Base-by-base conservation (phyloP, 2,329 filamentous ascomycete genomes). In the Arthrobotrys pseudoclavata region DNA sequence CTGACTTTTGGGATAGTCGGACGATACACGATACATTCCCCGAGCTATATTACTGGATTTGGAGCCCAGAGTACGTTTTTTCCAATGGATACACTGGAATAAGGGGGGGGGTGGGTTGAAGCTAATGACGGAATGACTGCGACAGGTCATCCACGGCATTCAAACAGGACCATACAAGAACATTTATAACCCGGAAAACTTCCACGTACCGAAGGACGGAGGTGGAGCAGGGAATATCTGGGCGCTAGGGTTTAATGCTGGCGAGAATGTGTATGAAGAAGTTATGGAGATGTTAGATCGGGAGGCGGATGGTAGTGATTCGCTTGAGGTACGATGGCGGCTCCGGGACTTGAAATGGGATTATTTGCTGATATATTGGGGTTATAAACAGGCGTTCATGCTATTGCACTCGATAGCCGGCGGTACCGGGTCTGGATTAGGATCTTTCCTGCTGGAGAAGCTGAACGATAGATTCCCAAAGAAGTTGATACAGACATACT, bases 251-350 rank as follows among this genome's bases (percentile, higher is more conserved):
- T 99, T 99, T 85, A 91, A 96, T 80, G 94, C 93, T 67, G 96
- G 94, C 81, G 94, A 97, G 84, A 87, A 88, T 52, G 93, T 99
- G 20, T 93, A 95, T 81, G 75, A 79, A 84, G 96, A 99, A 83
- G 93, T 99, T 69, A 93, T 99, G 88, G 96, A 99, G 84, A 99
- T 99, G 94, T 97, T 99, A 82, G 96, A 99, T 83, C 91, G 96
- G 77, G 96, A 99, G 84, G 96, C 96, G 15, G 96, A 99, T 84
- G 96, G 96, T 34, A 98, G 95, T 83, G 96, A 99, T 84, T 97
- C 94, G 64, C 87, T 99, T 3, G 96, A 99, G 87, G 91, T 92
- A 84, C 42, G 84, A 84, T 42, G 84, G 10, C 12, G 15, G 7
- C 15, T 24, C 2, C 4, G 13, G 12, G 18, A 4, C 50, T 13